Evolutionary conservation across 768 basidiomycete species (phyloP).

Genomic region (Hemileccinum rubropunctum): DNA sequence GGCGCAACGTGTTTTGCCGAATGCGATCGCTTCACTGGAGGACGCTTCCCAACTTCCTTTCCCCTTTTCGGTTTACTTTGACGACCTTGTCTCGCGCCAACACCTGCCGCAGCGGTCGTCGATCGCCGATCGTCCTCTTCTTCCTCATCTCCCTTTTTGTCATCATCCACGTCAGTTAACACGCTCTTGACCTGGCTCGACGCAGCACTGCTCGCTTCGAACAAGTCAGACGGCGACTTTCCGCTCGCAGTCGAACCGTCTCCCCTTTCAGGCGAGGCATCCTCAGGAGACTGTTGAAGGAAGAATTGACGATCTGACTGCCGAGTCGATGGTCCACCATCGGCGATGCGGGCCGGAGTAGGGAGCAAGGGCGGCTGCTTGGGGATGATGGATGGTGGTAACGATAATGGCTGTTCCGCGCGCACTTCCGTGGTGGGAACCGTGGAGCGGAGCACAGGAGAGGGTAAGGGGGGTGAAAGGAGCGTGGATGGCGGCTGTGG

Average conservation of each 20-base stretch:
- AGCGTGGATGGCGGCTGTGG: slow-evolving; percentile 26
- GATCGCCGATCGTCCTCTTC: slow-evolving; percentile 25
- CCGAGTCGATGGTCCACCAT: slow-evolving; percentile 32
- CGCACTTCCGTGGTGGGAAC: not conserved
- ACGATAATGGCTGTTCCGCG: slow-evolving; percentile 18
- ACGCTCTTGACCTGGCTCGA: slow-evolving; percentile 31
- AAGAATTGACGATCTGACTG: slow-evolving; percentile 43
- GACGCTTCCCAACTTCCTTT: slow-evolving; percentile 33
- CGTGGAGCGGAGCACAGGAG: slow-evolving; percentile 16
- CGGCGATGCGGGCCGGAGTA: slow-evolving; percentile 8
- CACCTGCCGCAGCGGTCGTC: slow-evolving; percentile 9
- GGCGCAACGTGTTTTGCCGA: slow-evolving; percentile 30
- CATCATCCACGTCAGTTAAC: slow-evolving; percentile 19
- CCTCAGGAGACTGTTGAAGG: slow-evolving; percentile 43
- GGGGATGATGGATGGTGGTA: slow-evolving; percentile 9
- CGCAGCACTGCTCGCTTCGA: slow-evolving; percentile 34
- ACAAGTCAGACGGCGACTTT: slow-evolving; percentile 32
- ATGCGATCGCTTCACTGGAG: slow-evolving; percentile 26
- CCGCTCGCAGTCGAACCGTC: slow-evolving; percentile 31
- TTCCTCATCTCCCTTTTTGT: slow-evolving; percentile 17
- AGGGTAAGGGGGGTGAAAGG: slow-evolving; percentile 31
- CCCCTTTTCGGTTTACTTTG: slow-evolving; percentile 29
- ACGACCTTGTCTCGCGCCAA: slow-evolving; percentile 14
- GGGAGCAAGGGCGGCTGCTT: slow-evolving; percentile 3
- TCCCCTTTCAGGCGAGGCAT: slow-evolving; percentile 36